Evolutionary conservation across 768 basidiomycete species (phyloP).

Genomic region (Termitomyces sp.): DNA sequence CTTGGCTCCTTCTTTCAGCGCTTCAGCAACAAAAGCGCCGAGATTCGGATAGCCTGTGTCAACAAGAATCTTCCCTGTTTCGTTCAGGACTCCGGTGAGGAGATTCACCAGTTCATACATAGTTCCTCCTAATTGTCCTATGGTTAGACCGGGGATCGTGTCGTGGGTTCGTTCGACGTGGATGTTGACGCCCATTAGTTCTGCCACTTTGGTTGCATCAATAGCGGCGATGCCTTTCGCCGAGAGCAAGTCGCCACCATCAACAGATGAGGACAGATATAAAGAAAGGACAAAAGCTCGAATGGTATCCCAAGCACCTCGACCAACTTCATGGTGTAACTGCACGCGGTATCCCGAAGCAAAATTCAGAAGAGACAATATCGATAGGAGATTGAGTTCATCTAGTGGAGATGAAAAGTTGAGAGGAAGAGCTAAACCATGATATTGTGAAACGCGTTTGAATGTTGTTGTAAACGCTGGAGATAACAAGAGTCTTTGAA

Average conservation of each 20-base stretch:
- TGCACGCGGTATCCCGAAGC: constrained; percentile 75
- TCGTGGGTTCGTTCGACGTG: constrained; percentile 70
- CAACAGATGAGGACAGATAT: constrained; percentile 58
- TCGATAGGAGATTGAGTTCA: constrained; percentile 78
- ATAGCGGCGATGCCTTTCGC: constrained; percentile 60
- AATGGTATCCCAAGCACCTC: constrained; percentile 83
- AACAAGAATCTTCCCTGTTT: constrained; percentile 66
- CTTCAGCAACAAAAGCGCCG: constrained; percentile 69
- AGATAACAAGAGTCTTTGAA: constrained; percentile 59
- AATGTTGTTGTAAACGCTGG: constrained; percentile 59
- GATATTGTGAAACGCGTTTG: constrained; percentile 51
- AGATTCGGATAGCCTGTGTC: constrained; percentile 59
- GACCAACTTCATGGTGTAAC: constrained; percentile 64
- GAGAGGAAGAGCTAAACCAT: constrained; percentile 75
- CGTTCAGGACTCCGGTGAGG: constrained; percentile 55
- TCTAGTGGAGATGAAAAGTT: constrained; percentile 67
- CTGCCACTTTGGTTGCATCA: constrained; percentile 53
- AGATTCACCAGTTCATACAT: constrained; percentile 68
- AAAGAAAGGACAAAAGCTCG: constrained; percentile 67
- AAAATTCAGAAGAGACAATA: constrained; percentile 79
- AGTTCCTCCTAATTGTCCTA: constrained; percentile 75
- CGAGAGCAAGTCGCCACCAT: constrained; percentile 55
- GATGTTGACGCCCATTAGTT: constrained; percentile 63
- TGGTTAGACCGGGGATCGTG: constrained; percentile 57
- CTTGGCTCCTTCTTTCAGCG: constrained; percentile 50